Evolutionary conservation across 2,329 filamentous ascomycete species (phyloP), one percentile per base, ranked within the genome.

Genomic region (Sodiomyces alkalinus): DNA sequence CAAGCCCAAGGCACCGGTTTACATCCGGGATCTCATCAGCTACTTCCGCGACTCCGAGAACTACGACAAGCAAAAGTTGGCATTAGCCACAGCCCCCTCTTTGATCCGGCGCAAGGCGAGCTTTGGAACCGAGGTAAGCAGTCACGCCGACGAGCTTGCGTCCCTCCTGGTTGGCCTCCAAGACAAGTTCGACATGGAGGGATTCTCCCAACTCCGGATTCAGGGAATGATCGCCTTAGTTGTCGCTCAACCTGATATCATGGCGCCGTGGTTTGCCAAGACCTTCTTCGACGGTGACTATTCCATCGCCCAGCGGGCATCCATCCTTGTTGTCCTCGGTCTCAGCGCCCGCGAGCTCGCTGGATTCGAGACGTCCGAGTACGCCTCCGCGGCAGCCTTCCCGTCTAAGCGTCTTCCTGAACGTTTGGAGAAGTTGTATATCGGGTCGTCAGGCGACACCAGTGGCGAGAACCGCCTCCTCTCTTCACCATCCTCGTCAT

Each of bases 221-320:
- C 78, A 92, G 48, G 74, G 76, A 10, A 76, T 98, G 59, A 74
- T 94, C 24, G 80, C 86, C 0, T 55, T 93, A 6, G 59, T 93
- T 1, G 63, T 90, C 3, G 75, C 81, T 1, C 71, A 80, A 38
- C 82, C 90, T 0, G 58, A 69, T 27, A 64, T 68, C 29, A 82
- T 94, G 68, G 86, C 74, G 0, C 80, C 73, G 10, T 92, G 82
- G 78, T 81, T 92, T 33, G 74, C 79, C 3, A 73, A 75, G 32
- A 78, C 80, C 0, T 92, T 90, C 47, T 96, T 94, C 47, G 77
- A 83, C 22, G 86, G 86, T 11, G 90, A 98, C 46, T 86, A 90
- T 50, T 93, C 86, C 0, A 59, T 96, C 20, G 70, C 76, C 0
- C 87, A 96, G 48, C 69, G 90, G 21, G 80, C 79, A 6, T 72